Evolutionary conservation across 2,329 filamentous ascomycete genomes (phyloP).

Genomic region (Orbilia javanica): DNA sequence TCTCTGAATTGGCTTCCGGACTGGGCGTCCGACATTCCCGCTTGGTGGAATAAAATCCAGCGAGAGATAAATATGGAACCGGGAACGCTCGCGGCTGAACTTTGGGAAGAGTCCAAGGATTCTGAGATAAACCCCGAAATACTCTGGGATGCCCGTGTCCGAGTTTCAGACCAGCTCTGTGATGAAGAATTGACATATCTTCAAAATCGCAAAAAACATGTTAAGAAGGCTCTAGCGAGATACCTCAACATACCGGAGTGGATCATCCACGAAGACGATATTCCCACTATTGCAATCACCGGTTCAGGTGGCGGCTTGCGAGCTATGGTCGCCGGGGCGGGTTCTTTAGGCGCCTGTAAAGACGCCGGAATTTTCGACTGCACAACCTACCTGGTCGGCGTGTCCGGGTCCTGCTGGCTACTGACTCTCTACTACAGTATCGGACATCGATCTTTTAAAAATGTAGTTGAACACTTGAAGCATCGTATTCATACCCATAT

Average conservation of each 20-base stretch:
- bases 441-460: constrained; percentile 75
- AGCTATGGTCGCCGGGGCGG: constrained; percentile 89
- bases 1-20: constrained; percentile 54
- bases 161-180: constrained; percentile 84
- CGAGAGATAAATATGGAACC: constrained; percentile 73
- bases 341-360: constrained; percentile 84
- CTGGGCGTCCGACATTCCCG: constrained; percentile 59
- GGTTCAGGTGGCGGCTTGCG: constrained; percentile 92
- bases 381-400: constrained; percentile 92
- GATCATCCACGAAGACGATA: constrained; percentile 90
- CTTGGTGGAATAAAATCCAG: constrained; percentile 61
- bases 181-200: constrained; percentile 84
- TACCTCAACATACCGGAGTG: constrained; percentile 83
- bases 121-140: constrained; percentile 88
- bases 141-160: constrained; percentile 80
- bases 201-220: constrained; percentile 75
- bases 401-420: constrained; percentile 96
- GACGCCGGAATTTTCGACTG: constrained; percentile 94
- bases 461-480: constrained; percentile 86
- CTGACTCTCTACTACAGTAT: constrained; percentile 89
- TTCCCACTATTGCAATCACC: constrained; percentile 92
- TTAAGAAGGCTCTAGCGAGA: constrained; percentile 79
- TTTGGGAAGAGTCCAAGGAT: constrained; percentile 92
- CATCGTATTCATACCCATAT: constrained; percentile 87
- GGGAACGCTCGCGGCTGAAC: constrained; percentile 89